A percentile compares a stretch with the other conserved stretches of the same genome.
Conservation (phyloP, 371 early-diverging fungal species). For the Rhizomucor pusillus region DNA sequence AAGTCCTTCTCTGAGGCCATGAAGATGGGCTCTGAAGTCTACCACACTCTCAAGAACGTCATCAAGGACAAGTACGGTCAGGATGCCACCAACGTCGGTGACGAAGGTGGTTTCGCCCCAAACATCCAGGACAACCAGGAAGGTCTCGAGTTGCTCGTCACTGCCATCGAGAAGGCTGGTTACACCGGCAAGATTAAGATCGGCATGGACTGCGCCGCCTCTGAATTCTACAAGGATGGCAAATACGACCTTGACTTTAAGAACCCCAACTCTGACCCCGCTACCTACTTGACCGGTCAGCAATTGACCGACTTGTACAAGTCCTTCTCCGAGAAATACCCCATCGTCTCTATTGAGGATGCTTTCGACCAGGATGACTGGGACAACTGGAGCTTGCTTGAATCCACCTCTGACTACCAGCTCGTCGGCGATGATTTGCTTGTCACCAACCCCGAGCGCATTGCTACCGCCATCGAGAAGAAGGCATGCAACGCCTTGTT, state of each 20-base stretch:
- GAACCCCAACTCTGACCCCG: slow-evolving; percentile 82
- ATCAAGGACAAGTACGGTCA: slow-evolving; percentile 98
- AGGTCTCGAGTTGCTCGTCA: slow-evolving; percentile 90
- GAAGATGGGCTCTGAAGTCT: slow-evolving; percentile 97
- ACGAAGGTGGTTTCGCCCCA: slow-evolving; percentile 99
- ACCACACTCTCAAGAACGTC: slow-evolving; percentile 90
- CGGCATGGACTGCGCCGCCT: slow-evolving; percentile 99
- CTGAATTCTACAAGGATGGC: slow-evolving; percentile 94
- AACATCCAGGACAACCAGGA: slow-evolving; percentile 97
- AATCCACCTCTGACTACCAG: slow-evolving; percentile 67
- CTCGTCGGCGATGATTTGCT: slow-evolving; percentile 99
- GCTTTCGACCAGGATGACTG: slow-evolving; percentile 99
- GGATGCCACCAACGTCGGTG: slow-evolving; percentile 98
- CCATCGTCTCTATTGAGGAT: slow-evolving; percentile 98
- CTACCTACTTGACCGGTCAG: slow-evolving; percentile 72
- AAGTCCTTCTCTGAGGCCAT: slow-evolving; percentile 92
- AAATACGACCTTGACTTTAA: slow-evolving; percentile 98
- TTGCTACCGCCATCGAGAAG: slow-evolving; percentile 87
- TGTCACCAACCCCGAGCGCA: slow-evolving; percentile 97
- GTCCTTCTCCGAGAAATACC: slow-evolving; percentile 85
- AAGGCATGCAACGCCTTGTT: slow-evolving; percentile 95
- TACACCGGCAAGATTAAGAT: slow-evolving; percentile 95
- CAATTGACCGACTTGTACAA: slow-evolving; percentile 86
- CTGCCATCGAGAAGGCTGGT: slow-evolving; percentile 90
- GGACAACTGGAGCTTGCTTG: slow-evolving; percentile 87